Evolutionary conservation across 75 land plant genomes (phyloP).

Genomic region (Cryptomeria japonica): DNA sequence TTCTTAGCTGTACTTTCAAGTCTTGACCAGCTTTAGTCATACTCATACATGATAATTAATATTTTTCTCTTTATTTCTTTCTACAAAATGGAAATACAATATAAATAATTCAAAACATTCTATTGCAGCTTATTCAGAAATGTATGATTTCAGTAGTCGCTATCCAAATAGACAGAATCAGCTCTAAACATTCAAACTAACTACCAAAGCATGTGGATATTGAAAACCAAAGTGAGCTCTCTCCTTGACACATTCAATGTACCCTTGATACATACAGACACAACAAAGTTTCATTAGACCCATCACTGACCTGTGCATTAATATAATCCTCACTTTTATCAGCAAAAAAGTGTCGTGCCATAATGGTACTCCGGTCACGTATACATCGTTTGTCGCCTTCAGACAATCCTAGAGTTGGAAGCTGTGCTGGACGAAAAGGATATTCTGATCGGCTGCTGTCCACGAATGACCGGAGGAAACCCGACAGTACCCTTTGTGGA

Average conservation of each 20-base stretch:
- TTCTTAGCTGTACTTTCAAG: neutral
- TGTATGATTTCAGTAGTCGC: neutral
- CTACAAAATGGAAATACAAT: neutral
- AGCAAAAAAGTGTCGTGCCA: constrained; percentile 93
- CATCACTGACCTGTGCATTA: constrained; percentile 68
- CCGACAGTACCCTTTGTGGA: constrained; percentile 72
- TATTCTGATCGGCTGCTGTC: constrained; percentile 63
- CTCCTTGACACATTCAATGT: neutral
- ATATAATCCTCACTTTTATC: constrained; percentile 85
- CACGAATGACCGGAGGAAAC: constrained; percentile 80
- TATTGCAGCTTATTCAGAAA: neutral
- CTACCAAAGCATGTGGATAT: neutral
- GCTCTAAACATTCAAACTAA: neutral
- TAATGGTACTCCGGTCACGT: constrained; percentile 88
- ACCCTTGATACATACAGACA: constrained; percentile 4
- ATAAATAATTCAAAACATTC: neutral
- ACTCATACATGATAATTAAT: neutral
- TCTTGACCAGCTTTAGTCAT: neutral
- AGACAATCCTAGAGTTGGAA: constrained; percentile 84
- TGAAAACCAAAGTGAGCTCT: neutral
- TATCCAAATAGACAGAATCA: neutral
- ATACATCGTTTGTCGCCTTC: constrained; percentile 86
- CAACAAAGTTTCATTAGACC: neutral
- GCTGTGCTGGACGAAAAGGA: constrained; percentile 78
- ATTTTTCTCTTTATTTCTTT: neutral